phyloP scores from a whole-genome alignment of 176 grass and related monocot genomes.

The Zizania latifolia region DNA sequence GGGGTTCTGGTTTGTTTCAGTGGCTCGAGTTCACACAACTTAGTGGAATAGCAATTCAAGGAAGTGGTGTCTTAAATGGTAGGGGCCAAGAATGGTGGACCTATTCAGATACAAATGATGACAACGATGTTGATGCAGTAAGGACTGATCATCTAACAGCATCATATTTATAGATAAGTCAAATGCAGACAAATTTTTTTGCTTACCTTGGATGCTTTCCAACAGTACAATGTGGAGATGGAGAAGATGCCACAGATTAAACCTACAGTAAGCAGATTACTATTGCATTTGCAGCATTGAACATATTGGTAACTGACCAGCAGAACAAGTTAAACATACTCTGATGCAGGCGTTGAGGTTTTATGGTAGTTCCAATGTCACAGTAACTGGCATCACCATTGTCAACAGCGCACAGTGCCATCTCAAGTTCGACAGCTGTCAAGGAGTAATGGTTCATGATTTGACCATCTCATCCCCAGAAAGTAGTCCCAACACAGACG shows the following conservation, averaged over 20 bases:
- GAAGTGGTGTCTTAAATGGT: conserved; percentile 70
- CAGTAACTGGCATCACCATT: conserved; percentile 83
- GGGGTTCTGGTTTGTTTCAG: conserved; percentile 69
- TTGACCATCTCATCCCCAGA: conserved; percentile 77
- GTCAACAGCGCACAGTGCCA: conserved; percentile 89
- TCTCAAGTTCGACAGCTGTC: conserved; percentile 87
- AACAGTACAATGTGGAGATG: conserved; percentile 54
- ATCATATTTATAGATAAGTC: conserved; percentile 7
- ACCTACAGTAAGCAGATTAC: conserved; percentile 68
- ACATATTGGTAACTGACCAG: not conserved
- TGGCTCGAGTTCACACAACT: conserved; percentile 93
- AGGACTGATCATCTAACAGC: conserved; percentile 18
- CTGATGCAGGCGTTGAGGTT: conserved; percentile 78
- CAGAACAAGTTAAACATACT: conserved; percentile 1
- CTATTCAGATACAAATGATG: conserved; percentile 38
- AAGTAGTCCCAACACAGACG: conserved; percentile 87
- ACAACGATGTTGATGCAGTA: conserved; percentile 51
- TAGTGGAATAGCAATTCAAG: conserved; percentile 70
- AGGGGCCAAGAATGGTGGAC: conserved; percentile 86
- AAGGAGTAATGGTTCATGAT: conserved; percentile 69
- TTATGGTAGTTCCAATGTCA: conserved; percentile 91
- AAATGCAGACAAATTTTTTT: conserved; percentile 28
- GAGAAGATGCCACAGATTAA: conserved; percentile 66
- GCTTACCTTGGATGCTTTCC: conserved; percentile 29
- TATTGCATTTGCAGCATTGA: not conserved